These are phyloP conservation scores for Salix viminalis DNA, from an alignment of 345 rosid genomes.

Conservation along the genomic window DNA sequence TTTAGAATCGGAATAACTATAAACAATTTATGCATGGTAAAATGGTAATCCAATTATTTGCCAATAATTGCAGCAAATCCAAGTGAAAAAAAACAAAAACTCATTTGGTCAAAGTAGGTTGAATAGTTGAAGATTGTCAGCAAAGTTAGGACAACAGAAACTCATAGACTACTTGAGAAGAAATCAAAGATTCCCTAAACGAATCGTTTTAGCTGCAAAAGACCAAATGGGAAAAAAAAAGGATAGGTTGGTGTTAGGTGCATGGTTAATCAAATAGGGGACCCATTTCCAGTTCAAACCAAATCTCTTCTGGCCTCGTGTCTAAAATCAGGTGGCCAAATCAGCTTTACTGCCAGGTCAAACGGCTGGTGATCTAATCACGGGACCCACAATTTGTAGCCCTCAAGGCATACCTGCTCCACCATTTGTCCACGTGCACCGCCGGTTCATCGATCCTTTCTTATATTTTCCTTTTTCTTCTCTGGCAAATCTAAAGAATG, in stretches of 20 bases:
- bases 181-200: not conserved
- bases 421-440: not conserved
- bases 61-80: not conserved
- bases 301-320: not conserved
- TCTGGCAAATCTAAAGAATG: not conserved
- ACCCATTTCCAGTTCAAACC: not conserved
- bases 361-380: not conserved
- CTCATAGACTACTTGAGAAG: not conserved
- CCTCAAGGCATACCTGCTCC: not conserved
- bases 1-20: too few relatives aligned
- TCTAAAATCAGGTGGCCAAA: not conserved
- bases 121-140: not conserved
- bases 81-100: not conserved
- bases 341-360: not conserved
- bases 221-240: not conserved
- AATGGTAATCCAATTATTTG: too few relatives aligned
- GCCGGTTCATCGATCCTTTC: not conserved
- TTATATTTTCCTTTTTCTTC: not conserved
- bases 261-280: not conserved
- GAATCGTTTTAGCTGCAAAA: not conserved
- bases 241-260: not conserved
- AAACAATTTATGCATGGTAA: too few relatives aligned
- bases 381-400: not conserved
- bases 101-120: not conserved
- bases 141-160: not conserved